Evolutionary conservation across 805 yeast species (phyloP), one percentile per base, ranked within the genome.

Genomic region (Suhomyces prunicola): DNA sequence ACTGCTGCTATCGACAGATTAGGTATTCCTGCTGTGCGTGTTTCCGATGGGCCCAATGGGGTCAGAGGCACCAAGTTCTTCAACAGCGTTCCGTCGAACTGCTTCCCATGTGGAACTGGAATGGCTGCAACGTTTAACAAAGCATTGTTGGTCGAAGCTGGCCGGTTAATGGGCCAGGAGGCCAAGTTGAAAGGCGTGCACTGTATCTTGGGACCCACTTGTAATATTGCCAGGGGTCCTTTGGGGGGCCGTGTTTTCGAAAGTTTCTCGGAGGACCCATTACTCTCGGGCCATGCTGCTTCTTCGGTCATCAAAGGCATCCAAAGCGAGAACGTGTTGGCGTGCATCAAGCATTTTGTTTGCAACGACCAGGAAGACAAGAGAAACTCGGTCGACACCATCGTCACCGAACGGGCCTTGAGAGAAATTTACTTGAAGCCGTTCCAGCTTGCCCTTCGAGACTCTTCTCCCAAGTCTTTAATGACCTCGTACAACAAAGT

Each of bases 401-500:
- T 77, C 22, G 69, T 85, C 48, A 70, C 85, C 1, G 82, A 81
- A 59, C 71, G 89, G 61, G 88, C 89, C 3, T 68, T 85, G 54
- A 76, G 89, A 61, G 89, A 85, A 65, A 77, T 85, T 51, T 85
- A 85, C 65, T 70, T 85, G 62, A 76, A 76, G 57, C 88, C 89
- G 1, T 85, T 85, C 70, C 83, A 83, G 66, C 66, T 85, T 44
- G 87, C 87, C 17, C 62, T 82, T 17, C 71, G 79, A 52, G 73
- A 80, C 53, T 50, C 85, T 23, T 64, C 77, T 50, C 89, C 90
- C 26, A 71, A 70, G 52, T 72, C 81, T 3, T 64, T 83, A 54
- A 85, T 85, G 89, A 81, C 87, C 19, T 71, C 84, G 47, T 85
- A 84, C 70, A 85, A 83, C 68, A 82, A 77, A 60, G 76, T 85